A percentile compares a stretch with the other conserved stretches of the same genome.
Conservation (phyloP, 352 stramenopile genomes). For the Blastocystis sp. region DNA sequence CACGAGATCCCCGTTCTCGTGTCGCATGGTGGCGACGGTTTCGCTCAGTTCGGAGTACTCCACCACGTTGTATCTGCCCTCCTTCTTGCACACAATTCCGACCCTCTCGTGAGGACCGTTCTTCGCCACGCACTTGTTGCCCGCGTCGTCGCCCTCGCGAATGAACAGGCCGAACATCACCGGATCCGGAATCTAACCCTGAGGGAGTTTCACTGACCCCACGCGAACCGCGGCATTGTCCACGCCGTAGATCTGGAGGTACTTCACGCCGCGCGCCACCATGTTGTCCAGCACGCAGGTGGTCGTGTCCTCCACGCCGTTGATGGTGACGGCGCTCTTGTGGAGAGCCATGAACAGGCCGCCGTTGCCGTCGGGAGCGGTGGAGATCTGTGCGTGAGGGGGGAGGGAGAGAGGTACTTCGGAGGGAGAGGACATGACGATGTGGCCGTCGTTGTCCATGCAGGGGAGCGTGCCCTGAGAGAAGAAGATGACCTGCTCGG, state of each 20-base stretch:
- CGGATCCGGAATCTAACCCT: conserved; percentile 81
- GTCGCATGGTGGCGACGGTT: conserved; percentile 78
- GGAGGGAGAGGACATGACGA: conserved; percentile 19
- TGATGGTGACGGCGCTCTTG: conserved; percentile 15
- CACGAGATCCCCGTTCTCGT: conserved; percentile 80
- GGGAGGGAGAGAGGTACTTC: conserved; percentile 12
- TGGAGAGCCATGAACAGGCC: conserved; percentile 74
- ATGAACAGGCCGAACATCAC: conserved; percentile 85
- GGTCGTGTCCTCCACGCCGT: not conserved
- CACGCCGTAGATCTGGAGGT: conserved; percentile 85
- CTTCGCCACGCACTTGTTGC: conserved; percentile 87
- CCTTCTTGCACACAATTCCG: conserved; percentile 83
- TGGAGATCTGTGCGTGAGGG: conserved; percentile 78
- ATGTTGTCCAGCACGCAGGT: conserved; percentile 77
- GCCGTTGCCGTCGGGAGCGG: conserved; percentile 83
- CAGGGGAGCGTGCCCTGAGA: conserved; percentile 83
- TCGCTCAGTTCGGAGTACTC: conserved; percentile 86
- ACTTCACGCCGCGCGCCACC: conserved; percentile 80
- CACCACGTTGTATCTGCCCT: conserved; percentile 83
- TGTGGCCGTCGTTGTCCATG: conserved; percentile 76
- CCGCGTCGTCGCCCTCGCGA: conserved; percentile 82
- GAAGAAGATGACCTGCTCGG: conserved; percentile 83
- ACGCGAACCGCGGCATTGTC: conserved; percentile 82
- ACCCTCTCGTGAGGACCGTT: conserved; percentile 81
- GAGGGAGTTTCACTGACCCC: not conserved